Conservation (phyloP, 306 rosid genomes). For the Hippophae tibetana region DNA sequence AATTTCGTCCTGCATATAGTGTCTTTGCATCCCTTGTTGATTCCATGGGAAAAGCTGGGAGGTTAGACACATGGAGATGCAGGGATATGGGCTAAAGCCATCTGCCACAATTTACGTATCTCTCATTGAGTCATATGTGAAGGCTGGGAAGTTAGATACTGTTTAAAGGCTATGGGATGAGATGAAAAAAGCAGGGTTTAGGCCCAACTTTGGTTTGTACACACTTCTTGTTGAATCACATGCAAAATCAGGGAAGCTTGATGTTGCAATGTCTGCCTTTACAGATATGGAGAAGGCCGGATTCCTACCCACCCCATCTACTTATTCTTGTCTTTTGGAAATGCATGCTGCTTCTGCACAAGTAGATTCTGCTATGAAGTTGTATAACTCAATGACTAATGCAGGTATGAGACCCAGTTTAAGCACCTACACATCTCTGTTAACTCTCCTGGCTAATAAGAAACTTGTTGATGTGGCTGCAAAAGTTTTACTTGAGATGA, state of each 20-base stretch:
- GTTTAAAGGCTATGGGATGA: conserved; percentile 85
- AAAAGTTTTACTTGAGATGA: conserved; percentile 87
- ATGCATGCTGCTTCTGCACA: conserved; percentile 89
- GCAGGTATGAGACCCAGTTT: conserved; percentile 81
- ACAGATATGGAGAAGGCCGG: conserved; percentile 95
- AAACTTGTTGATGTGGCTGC: conserved; percentile 71
- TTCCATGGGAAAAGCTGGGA: conserved; percentile 92
- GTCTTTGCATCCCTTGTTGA: conserved; percentile 71
- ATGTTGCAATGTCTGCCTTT: conserved; percentile 74
- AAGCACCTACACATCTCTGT: conserved; percentile 73
- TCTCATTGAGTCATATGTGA: conserved; percentile 76
- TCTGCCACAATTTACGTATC: conserved; percentile 63
- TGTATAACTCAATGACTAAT: conserved; percentile 83
- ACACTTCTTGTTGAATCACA: conserved; percentile 79
- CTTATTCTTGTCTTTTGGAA: conserved; percentile 81
- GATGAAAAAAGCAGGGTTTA: conserved; percentile 79
- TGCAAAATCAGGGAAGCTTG: conserved; percentile 91
- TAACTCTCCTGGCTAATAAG: conserved; percentile 76
- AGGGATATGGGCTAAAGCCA: conserved; percentile 60
- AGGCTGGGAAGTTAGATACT: conserved; percentile 87
- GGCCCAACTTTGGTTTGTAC: conserved; percentile 91
- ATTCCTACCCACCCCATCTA: conserved; percentile 88
- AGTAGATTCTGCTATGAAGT: conserved; percentile 82
- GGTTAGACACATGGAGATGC: conserved; percentile 87
- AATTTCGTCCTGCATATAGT: conserved; percentile 49